phyloP scores from a whole-genome alignment of 345 rosid species.

The Arabidopsis arenosa region DNA sequence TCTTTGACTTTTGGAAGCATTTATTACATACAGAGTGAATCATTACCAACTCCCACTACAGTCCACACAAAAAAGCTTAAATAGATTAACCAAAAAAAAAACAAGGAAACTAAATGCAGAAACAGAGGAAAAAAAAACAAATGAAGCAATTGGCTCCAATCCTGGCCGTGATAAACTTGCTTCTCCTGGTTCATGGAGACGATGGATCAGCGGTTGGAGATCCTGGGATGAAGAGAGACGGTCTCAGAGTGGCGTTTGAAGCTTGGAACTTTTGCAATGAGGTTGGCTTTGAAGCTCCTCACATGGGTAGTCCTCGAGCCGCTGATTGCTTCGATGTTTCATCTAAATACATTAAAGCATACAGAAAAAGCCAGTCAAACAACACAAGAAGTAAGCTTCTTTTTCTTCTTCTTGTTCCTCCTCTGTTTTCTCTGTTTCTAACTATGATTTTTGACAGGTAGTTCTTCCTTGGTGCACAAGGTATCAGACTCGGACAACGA shows the following conservation, averaged over 20 bases:
- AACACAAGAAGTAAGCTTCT: constrained; percentile 29
- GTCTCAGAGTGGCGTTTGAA: constrained; percentile 74
- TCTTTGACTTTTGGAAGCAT: constrained; percentile 26
- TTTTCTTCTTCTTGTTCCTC: not conserved
- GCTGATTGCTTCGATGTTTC: constrained; percentile 84
- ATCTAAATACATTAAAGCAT: not conserved
- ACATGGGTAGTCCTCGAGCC: constrained; percentile 85
- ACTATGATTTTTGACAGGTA: constrained; percentile 47
- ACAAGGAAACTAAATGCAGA: not conserved
- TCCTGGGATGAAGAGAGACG: constrained; percentile 84
- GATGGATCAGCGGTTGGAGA: constrained; percentile 66
- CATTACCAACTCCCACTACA: constrained; percentile 42
- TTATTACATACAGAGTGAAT: constrained; percentile 28
- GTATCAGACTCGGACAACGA: constrained; percentile 69
- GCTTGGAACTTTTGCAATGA: constrained; percentile 96
- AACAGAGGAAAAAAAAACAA: not conserved
- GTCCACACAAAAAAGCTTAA: constrained; percentile 11
- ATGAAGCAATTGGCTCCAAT: constrained; percentile 8
- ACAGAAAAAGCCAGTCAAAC: not conserved
- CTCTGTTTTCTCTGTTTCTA: constrained; percentile 18
- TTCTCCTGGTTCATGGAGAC: constrained; percentile 33
- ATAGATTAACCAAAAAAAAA: not conserved
- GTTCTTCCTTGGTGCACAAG: constrained; percentile 57
- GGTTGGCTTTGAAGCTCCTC: constrained; percentile 75
- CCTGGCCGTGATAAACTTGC: constrained; percentile 24